Evolutionary conservation across 306 rosid genomes (phyloP), one percentile per base, ranked within the genome.

Genomic region (Trichosanthes cucumerina): DNA sequence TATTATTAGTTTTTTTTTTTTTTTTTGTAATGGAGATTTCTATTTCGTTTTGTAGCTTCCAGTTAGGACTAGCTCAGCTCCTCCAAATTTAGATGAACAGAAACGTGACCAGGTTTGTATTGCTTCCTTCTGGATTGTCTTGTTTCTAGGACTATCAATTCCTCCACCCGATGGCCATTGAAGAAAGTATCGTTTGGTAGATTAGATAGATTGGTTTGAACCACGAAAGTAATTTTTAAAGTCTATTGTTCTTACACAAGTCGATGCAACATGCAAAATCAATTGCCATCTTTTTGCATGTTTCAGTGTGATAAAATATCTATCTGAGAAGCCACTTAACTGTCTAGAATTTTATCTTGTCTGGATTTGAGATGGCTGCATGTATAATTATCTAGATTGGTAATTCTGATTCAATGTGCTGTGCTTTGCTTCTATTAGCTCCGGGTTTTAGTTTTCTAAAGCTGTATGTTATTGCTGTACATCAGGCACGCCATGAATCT

Each of bases 11-110:
- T 47, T 4, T 47, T 47, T 6, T 53, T n/a, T n/a, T n/a, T 53
- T 19, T 6, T 53, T 54, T 54, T 31, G 71, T 53, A n/a, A 72
- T 39, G 26, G 52, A 46, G 58, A 64, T 58, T 26, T 71, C 47
- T 56, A 64, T 63, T 83, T 38, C 58, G 26, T 64, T 83, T 79
- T 85, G 79, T 87, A 96, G 99, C 82, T 96, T 86, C 98, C 98
- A 59, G 93, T 97, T 78, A 91, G 98, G 64, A 96, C 99, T 24
- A 91, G 88, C 88, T 96, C 99, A 79, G 98, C 97, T 36, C 99
- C 99, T 79, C 98, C 99, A 53, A 93, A 93, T 90, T 81, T 96
- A 85, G 97, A 91, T 76, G 98, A 96, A 85, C 99, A 92, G 87
- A 90, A 90, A 85, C 88, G 84, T 68, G 96, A 88, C 56, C 98